phyloP scores from a whole-genome alignment of 1,284 basidiomycete species.

The Agroathelia rolfsii region DNA sequence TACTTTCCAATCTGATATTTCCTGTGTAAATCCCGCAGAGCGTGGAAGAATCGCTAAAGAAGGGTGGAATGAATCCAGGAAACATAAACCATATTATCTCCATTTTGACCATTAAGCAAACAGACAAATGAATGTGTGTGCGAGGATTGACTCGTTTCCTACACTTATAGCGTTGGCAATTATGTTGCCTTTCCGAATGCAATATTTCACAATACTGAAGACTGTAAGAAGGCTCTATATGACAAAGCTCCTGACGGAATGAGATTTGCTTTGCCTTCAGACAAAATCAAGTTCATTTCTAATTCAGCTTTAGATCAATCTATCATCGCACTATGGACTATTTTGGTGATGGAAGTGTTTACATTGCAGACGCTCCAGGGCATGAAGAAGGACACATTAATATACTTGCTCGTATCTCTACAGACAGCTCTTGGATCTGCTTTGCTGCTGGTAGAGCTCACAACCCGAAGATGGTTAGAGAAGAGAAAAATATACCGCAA shows the following conservation, averaged over 20 bases:
- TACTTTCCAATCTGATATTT: conserved; percentile 16
- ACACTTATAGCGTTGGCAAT: conserved; percentile 28
- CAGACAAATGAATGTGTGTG: no score
- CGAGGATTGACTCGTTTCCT: conserved; percentile 19
- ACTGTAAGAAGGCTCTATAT: conserved; percentile 20
- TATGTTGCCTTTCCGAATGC: conserved; percentile 33
- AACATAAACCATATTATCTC: conserved; percentile 36
- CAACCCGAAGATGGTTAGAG: conserved; percentile 39
- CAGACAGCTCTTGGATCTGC: conserved; percentile 47
- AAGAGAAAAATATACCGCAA: conserved; percentile 31
- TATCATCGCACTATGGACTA: conserved; percentile 43
- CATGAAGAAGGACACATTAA: conserved; percentile 46
- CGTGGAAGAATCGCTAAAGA: conserved; percentile 35
- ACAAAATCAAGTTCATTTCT: no score
- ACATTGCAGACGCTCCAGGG: conserved; percentile 46
- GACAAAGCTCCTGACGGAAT: no score
- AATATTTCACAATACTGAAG: conserved; percentile 34
- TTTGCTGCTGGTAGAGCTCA: conserved; percentile 48
- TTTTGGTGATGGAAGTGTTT: conserved; percentile 47
- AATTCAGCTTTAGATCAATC: no score
- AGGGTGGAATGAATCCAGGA: conserved; percentile 33
- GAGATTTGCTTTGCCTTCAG: no score
- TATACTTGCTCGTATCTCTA: conserved; percentile 42
- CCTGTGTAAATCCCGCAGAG: conserved; percentile 28
- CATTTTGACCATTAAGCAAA: conserved; percentile 34